Base-by-base conservation (phyloP, 768 basidiomycete species). In the Lactarius psammicola region DNA sequence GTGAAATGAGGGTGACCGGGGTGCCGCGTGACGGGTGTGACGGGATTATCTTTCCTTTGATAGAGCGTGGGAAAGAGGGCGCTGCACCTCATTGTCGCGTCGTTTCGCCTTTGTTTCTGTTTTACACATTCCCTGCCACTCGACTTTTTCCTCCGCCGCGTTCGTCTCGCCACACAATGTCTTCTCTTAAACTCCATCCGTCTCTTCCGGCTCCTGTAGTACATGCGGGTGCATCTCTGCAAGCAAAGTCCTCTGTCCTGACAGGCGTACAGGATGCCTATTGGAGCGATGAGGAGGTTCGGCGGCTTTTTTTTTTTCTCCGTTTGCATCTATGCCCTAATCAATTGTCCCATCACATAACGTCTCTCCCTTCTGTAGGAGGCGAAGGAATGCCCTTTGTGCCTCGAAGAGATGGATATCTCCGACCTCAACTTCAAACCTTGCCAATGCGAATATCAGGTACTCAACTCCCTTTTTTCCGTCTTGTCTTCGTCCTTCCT, bases 391-490 rank as follows among this genome's bases (percentile, higher is more conserved):
- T 99, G 97, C 79, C 94, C 97, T 54, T 85, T 99, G 66, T 99
- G 97, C 79, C 87, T 98, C 53, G 96, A 98, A 75, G 95, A 97
- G 80, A 94, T 99, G 90, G 97, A 98, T 79, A 87, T 98, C 71
- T 94, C 94, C 58, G 97, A 99, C 84, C 85, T 98, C 77, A 96
- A 96, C 80, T 99, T 99, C 81, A 96, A 95, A 81, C 97, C 97
- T 31, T 99, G 97, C 78, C 87, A 95, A 59, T 99, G 97, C 78
- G 97, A 97, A 67, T 97, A 98, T 79, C 97, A 98, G 85, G 97
- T 91, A 69, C 62, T 77, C 59, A 61, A 71, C 60, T 46, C 30
- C 13, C 28, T 0, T 4, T 34, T 28, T 46, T 42, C 30, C 20
- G 1, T 59, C 26, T 59, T 69, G 20, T 64, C 49, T 59, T 60